phyloP scores from a whole-genome alignment of 768 basidiomycete species.

The Lentinula sp. region DNA sequence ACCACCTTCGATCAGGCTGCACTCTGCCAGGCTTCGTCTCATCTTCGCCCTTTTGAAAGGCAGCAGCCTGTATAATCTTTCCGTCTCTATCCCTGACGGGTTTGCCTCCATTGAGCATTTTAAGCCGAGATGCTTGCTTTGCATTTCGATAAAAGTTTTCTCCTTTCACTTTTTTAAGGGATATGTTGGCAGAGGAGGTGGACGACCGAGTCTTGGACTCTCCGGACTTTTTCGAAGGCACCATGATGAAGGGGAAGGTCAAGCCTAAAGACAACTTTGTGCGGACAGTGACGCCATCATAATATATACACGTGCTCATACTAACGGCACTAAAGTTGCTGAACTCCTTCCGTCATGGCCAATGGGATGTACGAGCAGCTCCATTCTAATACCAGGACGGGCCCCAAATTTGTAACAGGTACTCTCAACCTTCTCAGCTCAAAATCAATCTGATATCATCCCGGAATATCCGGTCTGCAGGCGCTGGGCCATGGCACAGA shows the following conservation, averaged over 20 bases:
- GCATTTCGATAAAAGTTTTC: conserved; percentile 99
- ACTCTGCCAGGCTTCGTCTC: conserved; percentile 88
- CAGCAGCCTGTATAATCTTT: conserved; percentile 88
- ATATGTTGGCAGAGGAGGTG: conserved; percentile 40
- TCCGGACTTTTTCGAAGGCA: conserved; percentile 20
- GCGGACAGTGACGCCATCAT: not conserved
- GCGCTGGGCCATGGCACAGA: conserved; percentile 26
- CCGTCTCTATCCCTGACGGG: conserved; percentile 87
- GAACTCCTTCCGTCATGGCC: not conserved
- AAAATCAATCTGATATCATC: conserved; percentile 4
- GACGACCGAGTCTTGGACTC: conserved; percentile 37
- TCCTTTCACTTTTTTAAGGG: conserved; percentile 74
- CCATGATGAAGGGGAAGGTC: conserved; percentile 13
- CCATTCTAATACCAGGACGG: not conserved
- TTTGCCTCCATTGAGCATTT: conserved; percentile 92
- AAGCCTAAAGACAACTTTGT: not conserved
- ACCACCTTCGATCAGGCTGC: conserved; percentile 95
- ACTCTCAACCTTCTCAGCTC: not conserved
- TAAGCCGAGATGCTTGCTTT: conserved; percentile 75
- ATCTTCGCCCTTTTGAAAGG: conserved; percentile 92
- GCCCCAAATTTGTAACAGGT: conserved; percentile 12
- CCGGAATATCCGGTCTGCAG: conserved; percentile 19
- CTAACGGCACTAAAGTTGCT: not conserved
- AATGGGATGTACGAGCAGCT: conserved; percentile 7
- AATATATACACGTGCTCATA: not conserved